Evolutionary conservation across 345 rosid species (phyloP), one percentile per base, ranked within the genome.

Genomic region (Eucalyptus fibrosa): DNA sequence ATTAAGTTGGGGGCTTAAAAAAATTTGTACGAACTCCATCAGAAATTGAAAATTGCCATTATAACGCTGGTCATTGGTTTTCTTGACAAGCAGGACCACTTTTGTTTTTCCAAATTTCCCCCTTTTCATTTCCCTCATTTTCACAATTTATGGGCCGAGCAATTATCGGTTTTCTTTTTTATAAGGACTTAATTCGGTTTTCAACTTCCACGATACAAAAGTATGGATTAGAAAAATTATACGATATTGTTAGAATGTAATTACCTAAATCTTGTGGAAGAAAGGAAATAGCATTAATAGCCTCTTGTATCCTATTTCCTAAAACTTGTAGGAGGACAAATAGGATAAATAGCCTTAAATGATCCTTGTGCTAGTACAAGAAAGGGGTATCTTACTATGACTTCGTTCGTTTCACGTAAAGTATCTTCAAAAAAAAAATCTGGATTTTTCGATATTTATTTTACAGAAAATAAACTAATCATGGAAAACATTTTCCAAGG

Each of bases 401-500:
- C 26, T 53, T 19, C 10, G 4, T 19, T 19, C 9, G 1, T 19
- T 53, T 53, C 10, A 53, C 1, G 2, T 1, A 53, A 53, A 19
- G 11, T 19, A 53, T 8, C 26, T 3, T 53, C 1, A 51, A 7
- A 51, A 53, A 53, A 17, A 16, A 51, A 53, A 18, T 3, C 4
- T 53, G 26, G 5, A 53, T 53, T 53, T 53, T 53, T 4, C 0
- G 0, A 53, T 53, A 19, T 8, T 53, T 53, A 1, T 8, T 53
- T 19, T 53, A 53, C 5, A 53, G 1, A 53, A 53, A 53, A 53
- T 53, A 53, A 19, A 53, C 26, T 53, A 53, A 53, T 53, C 24
- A 53, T 19, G 11, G 26, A 53, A 53, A 53, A 19, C 26, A 53
- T 21, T 53, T 53, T 53, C 0, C 11, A 53, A 24, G 0, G 59